Base-by-base conservation (phyloP, 352 stramenopile species). In the Phytophthora hybrid region DNA sequence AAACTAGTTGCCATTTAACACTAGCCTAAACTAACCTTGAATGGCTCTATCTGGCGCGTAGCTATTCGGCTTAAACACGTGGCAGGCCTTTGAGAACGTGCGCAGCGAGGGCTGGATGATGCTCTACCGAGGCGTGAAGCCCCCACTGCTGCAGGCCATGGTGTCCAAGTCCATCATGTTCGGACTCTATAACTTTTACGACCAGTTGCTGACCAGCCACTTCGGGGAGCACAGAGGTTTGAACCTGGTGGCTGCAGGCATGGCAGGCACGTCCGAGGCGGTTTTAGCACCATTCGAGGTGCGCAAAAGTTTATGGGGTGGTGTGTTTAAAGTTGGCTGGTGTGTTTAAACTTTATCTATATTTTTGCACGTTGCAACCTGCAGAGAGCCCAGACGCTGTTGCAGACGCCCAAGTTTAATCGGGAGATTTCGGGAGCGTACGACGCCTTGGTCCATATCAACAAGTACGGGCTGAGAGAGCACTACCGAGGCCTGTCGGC, bases 101-200 rank as follows among this genome's bases (percentile, higher is more conserved):
- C 74, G 79, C 18, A 82, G 71, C 55, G 85, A 93, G 66, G 88
- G 88, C 5, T 69, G 86, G 47, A 18, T 69, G 13, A 90, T 92
- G 79, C 74, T 96, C 11, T 97, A 97, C 26, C 85, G 91, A 13
- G 91, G 91, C n/a, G 82, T 97, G 3, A 91, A 90, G 53, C 90
- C 91, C 13, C 91, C 91, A 32, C 77, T 97, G 29, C 64, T 97
- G 46, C 90, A 97, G 70, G 90, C 90, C 8, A 90, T 88, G 44
- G 85, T 96, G 46, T 95, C 90, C 57, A 97, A 96, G 69, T 94
- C 89, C 47, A 83, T 96, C 55, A 97, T 97, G 91, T 97, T 97
- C 73, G 91, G 91, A 7, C 77, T 96, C 0, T 97, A 96, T 71
- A 96, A 96, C 70, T 93, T 86, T 71, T 97, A 96, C 71, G 75